phyloP scores from a whole-genome alignment of 441 rosid genomes.

The Macaranga tanarius region DNA sequence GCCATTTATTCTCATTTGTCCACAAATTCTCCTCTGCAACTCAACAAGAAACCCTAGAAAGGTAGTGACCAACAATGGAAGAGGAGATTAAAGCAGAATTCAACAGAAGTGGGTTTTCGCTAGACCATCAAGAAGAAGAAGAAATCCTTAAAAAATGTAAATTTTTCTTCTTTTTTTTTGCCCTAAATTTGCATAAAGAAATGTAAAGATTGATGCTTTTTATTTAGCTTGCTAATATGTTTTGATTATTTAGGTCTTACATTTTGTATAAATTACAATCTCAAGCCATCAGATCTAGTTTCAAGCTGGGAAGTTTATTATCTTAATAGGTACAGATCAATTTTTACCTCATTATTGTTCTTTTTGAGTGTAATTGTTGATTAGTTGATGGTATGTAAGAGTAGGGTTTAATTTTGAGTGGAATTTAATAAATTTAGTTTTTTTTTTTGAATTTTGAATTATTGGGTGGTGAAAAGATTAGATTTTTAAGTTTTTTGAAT shows the following conservation, averaged over 20 bases:
- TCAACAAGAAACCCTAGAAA: constrained; percentile 29
- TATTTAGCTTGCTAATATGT: background rate
- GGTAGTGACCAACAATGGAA: constrained; percentile 41
- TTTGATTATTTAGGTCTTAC: constrained; percentile 50
- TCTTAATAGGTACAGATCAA: constrained; percentile 64
- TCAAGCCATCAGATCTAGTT: constrained; percentile 72
- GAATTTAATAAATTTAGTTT: too few species aligned
- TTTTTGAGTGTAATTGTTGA: background rate
- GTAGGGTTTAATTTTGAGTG: background rate
- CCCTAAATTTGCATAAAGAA: background rate
- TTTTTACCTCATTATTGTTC: background rate
- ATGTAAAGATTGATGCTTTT: background rate
- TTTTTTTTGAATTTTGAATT: too few species aligned
- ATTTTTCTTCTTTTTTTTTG: background rate
- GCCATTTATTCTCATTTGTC: constrained; percentile 36
- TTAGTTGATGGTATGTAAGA: background rate
- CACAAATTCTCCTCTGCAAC: constrained; percentile 30
- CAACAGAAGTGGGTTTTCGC: constrained; percentile 50
- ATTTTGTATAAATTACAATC: constrained; percentile 74
- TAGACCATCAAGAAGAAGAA: constrained; percentile 66
- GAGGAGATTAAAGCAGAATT: constrained; percentile 72
- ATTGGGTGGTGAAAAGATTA: background rate
- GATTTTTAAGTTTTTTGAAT: background rate
- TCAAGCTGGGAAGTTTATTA: constrained; percentile 87
- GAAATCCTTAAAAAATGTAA: constrained; percentile 68